Evolutionary conservation across 345 rosid species (phyloP).

Genomic region (Dimocarpus longan): DNA sequence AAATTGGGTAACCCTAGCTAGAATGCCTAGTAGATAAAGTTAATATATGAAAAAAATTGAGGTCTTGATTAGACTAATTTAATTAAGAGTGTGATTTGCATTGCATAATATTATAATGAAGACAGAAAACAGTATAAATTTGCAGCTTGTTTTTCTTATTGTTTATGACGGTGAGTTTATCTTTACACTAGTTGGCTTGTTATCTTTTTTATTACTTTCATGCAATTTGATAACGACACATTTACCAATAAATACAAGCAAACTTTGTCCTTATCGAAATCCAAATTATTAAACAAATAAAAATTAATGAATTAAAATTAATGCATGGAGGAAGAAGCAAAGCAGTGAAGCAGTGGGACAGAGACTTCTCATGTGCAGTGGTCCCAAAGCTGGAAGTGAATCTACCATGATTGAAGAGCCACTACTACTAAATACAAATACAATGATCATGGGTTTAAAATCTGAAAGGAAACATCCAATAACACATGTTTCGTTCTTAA

Average conservation of each 20-base stretch:
- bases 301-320: not conserved
- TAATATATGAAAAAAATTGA: slow-evolving; percentile 15
- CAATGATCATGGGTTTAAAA: slow-evolving; percentile 1
- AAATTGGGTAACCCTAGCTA: slow-evolving; percentile 17
- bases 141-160: slow-evolving; percentile 21
- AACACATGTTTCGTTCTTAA: slow-evolving; percentile 13
- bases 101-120: not conserved
- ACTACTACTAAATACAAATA: not conserved
- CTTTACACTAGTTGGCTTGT: slow-evolving; percentile 5
- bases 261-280: slow-evolving; percentile 23
- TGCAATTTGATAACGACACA: slow-evolving; percentile 27
- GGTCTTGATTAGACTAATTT: slow-evolving; percentile 16
- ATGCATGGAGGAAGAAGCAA: slow-evolving; percentile 22
- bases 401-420: slow-evolving; percentile 31
- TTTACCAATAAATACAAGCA: slow-evolving; percentile 27
- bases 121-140: not conserved
- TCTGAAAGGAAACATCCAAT: slow-evolving; percentile 11
- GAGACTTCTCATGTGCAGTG: slow-evolving; percentile 30
- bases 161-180: slow-evolving; percentile 16
- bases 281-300: slow-evolving; percentile 6
- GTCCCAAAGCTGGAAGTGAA: slow-evolving; percentile 22
- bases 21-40: not conserved
- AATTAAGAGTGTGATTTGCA: slow-evolving; percentile 1
- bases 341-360: slow-evolving; percentile 10
- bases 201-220: slow-evolving; percentile 21